Conservation (phyloP, 169 alveolate species). For the Cryptosporidium tyzzeri region DNA sequence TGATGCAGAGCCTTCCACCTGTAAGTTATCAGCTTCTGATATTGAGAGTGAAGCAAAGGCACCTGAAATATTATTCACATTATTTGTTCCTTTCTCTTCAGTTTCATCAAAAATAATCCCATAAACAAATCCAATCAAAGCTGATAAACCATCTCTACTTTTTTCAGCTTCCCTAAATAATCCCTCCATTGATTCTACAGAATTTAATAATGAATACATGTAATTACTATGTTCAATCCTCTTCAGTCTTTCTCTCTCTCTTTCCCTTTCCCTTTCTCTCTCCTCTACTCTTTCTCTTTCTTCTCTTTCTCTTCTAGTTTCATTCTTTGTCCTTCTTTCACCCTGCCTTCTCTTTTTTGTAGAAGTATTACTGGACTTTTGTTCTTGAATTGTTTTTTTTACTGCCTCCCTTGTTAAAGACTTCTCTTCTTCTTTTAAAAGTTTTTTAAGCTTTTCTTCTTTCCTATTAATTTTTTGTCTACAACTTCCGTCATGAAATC, state of each 20-base stretch:
- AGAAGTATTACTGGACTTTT: background rate
- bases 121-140: background rate
- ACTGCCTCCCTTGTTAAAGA: background rate
- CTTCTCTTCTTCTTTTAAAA: background rate
- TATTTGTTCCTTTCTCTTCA: background rate
- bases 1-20: too few relatives aligned
- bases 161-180: conserved; percentile 2
- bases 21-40: too few relatives aligned
- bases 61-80: too few relatives aligned
- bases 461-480: background rate
- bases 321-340: background rate
- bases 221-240: background rate
- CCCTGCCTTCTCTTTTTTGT: background rate
- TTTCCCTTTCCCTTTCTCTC: background rate
- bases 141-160: background rate
- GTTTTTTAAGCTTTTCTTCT: background rate
- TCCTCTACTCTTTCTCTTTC: background rate
- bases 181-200: background rate
- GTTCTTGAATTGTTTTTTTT: background rate
- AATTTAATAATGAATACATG: background rate
- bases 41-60: too few relatives aligned
- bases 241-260: background rate
- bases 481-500: too few relatives aligned
- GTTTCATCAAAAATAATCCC: background rate
- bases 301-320: background rate